These are phyloP conservation scores for Teratosphaeria zuluensis DNA, from an alignment of 2,329 filamentous ascomycete species.

Conservation along the genomic window DNA sequence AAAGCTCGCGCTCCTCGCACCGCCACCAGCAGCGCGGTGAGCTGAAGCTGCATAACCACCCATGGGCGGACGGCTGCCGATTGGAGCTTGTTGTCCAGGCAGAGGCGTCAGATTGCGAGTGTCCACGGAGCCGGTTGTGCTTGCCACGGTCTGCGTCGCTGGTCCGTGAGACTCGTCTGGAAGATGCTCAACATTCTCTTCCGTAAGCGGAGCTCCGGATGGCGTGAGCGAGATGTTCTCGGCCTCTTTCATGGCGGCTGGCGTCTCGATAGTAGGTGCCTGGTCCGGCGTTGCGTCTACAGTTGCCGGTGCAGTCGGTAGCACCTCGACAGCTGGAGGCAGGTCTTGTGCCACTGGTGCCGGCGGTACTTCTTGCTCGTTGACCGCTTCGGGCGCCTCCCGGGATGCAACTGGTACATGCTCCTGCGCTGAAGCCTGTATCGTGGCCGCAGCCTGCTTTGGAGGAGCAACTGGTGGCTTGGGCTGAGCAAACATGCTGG, in stretches of 20 bases:
- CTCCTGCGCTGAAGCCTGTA: constrained; percentile 20
- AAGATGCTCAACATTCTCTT: constrained; percentile 85
- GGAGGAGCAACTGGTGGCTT: constrained; percentile 40
- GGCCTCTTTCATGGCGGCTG: constrained; percentile 2
- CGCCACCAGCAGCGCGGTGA: constrained; percentile 60
- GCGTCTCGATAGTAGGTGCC: neutral
- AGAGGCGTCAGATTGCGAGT: constrained; percentile 60
- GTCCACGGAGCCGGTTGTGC: constrained; percentile 83
- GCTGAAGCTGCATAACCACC: constrained; percentile 74
- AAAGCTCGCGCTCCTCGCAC: constrained; percentile 64
- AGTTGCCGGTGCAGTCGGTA: constrained; percentile 9
- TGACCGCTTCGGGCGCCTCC: constrained; percentile 5
- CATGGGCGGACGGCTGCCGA: constrained; percentile 49
- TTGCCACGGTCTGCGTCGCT: constrained; percentile 73
- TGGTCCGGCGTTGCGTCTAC: constrained; percentile 1
- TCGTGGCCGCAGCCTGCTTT: constrained; percentile 21
- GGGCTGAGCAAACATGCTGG: constrained; percentile 42
- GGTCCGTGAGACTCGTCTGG: constrained; percentile 70
- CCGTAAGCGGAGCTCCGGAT: constrained; percentile 74
- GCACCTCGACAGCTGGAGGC: neutral
- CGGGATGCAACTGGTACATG: constrained; percentile 3
- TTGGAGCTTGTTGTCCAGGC: constrained; percentile 47
- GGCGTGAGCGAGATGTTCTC: constrained; percentile 46
- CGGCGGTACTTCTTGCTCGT: constrained; percentile 8
- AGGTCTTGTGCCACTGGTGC: constrained; percentile 14